Conservation (phyloP, 1,139 yeast genomes). For the Saccharomyces hybrid region DNA sequence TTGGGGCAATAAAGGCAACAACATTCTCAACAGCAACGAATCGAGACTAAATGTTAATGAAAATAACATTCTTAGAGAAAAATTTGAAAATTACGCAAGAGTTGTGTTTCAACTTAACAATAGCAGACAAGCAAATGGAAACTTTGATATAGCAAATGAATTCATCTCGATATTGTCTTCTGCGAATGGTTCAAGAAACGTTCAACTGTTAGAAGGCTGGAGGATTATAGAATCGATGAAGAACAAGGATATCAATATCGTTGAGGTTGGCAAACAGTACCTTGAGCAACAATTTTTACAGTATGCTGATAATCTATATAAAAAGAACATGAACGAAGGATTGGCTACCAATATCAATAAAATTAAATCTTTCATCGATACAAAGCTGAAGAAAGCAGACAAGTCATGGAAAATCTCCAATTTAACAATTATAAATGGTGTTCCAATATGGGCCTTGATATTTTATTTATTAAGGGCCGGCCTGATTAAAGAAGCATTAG, state of each 20-base stretch:
- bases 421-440: constrained; percentile 62
- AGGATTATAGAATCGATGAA: constrained; percentile 38
- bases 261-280: constrained; percentile 49
- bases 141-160: constrained; percentile 31
- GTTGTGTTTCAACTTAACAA: constrained; percentile 65
- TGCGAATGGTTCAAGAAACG: constrained; percentile 47
- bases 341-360: constrained; percentile 68
- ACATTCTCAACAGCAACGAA: constrained; percentile 30
- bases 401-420: constrained; percentile 46
- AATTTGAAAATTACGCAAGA: constrained; percentile 68
- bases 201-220: constrained; percentile 61
- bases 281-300: constrained; percentile 73
- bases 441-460: constrained; percentile 87
- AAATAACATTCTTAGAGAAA: constrained; percentile 40
- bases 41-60: constrained; percentile 37
- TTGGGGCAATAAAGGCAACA: constrained; percentile 30
- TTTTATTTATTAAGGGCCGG: constrained; percentile 85
- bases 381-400: constrained; percentile 38
- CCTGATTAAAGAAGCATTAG: constrained; percentile 66
- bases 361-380: constrained; percentile 56
- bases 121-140: constrained; percentile 47
- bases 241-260: constrained; percentile 34
- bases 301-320: constrained; percentile 65
- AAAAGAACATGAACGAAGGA: constrained; percentile 53
- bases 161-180: constrained; percentile 31